Evolutionary conservation across 148 eudicot genomes (phyloP).

Genomic region (Pouteria glomerata): DNA sequence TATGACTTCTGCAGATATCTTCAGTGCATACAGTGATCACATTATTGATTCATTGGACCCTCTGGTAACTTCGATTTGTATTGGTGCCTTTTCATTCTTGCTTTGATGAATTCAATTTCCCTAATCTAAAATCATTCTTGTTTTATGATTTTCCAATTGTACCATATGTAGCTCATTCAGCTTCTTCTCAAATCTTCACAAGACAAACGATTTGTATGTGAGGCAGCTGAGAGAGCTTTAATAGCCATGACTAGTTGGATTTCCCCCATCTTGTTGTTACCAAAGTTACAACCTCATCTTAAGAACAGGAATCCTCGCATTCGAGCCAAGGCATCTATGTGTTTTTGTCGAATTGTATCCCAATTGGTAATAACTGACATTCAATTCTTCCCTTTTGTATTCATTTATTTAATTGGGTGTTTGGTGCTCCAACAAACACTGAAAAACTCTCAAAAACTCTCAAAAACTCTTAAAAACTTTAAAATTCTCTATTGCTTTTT

Average conservation of each 20-base stretch:
- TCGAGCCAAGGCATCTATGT: constrained; percentile 65
- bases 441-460: too few species aligned
- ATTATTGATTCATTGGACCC: constrained; percentile 53
- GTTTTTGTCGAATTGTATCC: constrained; percentile 49
- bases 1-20: constrained; percentile 65
- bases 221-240: constrained; percentile 61
- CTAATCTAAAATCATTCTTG: not conserved
- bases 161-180: constrained; percentile 47
- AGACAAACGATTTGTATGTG: constrained; percentile 69
- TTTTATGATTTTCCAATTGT: not conserved
- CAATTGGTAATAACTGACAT: constrained; percentile 38
- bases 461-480: too few species aligned
- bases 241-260: constrained; percentile 44
- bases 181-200: constrained; percentile 69
- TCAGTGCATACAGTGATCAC: constrained; percentile 48
- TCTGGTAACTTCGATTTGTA: constrained; percentile 37
- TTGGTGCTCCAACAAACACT: too few species aligned
- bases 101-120: not conserved
- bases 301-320: constrained; percentile 60
- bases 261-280: constrained; percentile 45
- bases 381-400: not conserved
- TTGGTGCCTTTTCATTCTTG: not conserved
- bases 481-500: too few species aligned
- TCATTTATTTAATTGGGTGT: not conserved
- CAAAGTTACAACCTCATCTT: constrained; percentile 50